Conservation (phyloP, 2,329 filamentous ascomycete species). For the Ceratocystis lukuohia region DNA sequence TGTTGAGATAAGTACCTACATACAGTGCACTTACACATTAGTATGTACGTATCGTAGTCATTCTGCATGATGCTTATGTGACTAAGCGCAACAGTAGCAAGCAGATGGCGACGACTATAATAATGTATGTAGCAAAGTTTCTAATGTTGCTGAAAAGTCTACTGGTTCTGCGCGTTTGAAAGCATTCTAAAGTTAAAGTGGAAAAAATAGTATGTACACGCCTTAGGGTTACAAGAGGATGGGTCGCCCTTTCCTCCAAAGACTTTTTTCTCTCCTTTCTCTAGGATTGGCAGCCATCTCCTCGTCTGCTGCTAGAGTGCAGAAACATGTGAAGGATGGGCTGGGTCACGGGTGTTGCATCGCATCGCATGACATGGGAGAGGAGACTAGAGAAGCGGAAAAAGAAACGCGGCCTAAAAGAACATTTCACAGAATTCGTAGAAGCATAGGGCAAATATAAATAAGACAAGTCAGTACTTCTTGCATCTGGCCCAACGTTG, state of each 20-base stretch:
- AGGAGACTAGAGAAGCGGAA: background rate
- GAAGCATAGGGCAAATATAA: background rate
- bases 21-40: background rate
- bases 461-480: background rate
- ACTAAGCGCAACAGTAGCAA: background rate
- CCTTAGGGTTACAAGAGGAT: background rate
- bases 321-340: too few species aligned
- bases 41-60: background rate
- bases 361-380: conserved; percentile 2
- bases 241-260: too few species aligned
- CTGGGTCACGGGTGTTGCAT: background rate
- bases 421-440: background rate
- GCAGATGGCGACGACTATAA: too few species aligned
- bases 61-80: background rate
- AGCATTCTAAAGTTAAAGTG: too few species aligned
- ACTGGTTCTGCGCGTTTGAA: too few species aligned
- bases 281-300: background rate
- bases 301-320: too few species aligned
- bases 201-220: too few species aligned
- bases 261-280: background rate
- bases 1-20: background rate
- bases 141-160: too few species aligned
- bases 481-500: background rate
- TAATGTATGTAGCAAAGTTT: too few species aligned
- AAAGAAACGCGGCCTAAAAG: background rate